Evolutionary conservation across 805 yeast species (phyloP).

Genomic region (Schwanniomyces sp.): DNA sequence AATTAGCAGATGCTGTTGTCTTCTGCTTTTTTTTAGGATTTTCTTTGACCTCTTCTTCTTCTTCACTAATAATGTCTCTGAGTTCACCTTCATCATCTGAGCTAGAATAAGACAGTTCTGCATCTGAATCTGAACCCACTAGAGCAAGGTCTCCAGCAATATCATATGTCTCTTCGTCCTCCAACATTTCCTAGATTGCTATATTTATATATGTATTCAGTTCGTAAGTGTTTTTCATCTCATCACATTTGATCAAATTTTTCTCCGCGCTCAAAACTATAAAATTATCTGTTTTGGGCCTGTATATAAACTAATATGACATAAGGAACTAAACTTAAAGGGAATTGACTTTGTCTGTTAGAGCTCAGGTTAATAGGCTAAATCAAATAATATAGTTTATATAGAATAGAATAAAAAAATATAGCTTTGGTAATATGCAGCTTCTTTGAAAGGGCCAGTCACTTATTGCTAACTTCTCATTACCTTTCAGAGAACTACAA

Average conservation of each 20-base stretch:
- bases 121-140: slow-evolving; percentile 36
- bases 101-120: slow-evolving; percentile 12
- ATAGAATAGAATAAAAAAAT: too few species aligned
- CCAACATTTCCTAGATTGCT: slow-evolving; percentile 14
- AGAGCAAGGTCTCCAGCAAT: slow-evolving; percentile 62
- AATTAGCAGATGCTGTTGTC: slow-evolving; percentile 21
- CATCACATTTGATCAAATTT: slow-evolving; percentile 1
- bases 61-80: slow-evolving; percentile 56
- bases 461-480: too few species aligned
- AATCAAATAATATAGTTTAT: too few species aligned
- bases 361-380: too few species aligned
- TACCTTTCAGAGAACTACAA: too few species aligned
- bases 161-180: slow-evolving; percentile 55
- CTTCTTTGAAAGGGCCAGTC: too few species aligned
- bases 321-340: too few species aligned
- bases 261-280: slow-evolving; percentile 1
- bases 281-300: not conserved
- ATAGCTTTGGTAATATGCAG: too few species aligned
- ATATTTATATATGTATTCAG: not conserved
- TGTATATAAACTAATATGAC: too few species aligned
- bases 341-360: too few species aligned
- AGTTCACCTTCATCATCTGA: slow-evolving; percentile 31
- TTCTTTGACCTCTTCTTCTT: slow-evolving; percentile 38
- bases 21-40: slow-evolving; percentile 27
- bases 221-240: slow-evolving; percentile 3